Percentiles rank a stretch among this genome's conserved stretches.
These are phyloP conservation scores for Botrytis deweyae DNA, from an alignment of 2,329 filamentous ascomycete genomes.

Conservation along the genomic window DNA sequence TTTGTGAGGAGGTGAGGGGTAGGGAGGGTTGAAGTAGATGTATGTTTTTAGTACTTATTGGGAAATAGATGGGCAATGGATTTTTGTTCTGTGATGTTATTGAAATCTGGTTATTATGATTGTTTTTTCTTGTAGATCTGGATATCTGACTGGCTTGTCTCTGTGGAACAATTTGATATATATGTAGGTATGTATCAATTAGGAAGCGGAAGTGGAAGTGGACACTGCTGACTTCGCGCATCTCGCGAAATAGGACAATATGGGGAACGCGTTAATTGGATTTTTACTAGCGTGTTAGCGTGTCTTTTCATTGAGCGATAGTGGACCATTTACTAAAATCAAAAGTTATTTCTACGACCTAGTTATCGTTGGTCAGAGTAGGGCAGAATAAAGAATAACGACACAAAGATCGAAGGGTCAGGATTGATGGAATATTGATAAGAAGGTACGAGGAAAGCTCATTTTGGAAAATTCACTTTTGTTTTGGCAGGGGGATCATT, in stretches of 20 bases:
- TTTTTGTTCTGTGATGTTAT: not conserved
- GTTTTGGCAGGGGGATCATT: not conserved
- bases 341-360: constrained; percentile 2
- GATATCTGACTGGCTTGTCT: not conserved
- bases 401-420: not conserved
- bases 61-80: not conserved
- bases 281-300: constrained; percentile 11
- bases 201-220: not conserved
- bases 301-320: not conserved
- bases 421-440: not conserved
- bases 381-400: not conserved
- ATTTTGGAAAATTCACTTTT: not conserved
- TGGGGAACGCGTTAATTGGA: constrained; percentile 18
- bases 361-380: not conserved
- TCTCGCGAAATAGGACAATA: constrained; percentile 14
- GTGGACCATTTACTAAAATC: not conserved
- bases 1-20: constrained; percentile 2
- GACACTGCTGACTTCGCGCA: constrained; percentile 22
- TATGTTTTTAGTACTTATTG: constrained; percentile 2
- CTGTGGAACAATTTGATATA: not conserved
- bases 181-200: not conserved
- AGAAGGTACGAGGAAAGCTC: not conserved
- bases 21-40: not conserved
- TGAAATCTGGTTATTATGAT: too few relatives aligned
- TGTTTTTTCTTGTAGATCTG: not conserved